Percentiles rank a stretch among this genome's conserved stretches.
Evolutionary conservation across 306 rosid genomes (phyloP).

Genomic region (Spatholobus suberectus): DNA sequence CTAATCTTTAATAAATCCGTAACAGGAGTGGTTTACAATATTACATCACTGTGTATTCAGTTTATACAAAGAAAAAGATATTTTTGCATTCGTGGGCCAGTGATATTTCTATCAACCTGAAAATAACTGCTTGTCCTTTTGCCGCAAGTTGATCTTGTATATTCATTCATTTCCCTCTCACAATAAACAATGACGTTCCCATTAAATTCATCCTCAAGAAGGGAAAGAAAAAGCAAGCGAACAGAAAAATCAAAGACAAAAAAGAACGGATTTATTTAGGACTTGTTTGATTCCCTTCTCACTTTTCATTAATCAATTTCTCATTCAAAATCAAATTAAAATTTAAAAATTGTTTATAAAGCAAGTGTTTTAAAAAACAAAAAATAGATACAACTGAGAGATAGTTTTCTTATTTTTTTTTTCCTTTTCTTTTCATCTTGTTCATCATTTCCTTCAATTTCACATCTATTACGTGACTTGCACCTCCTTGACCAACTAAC

Average conservation of each 20-base stretch:
- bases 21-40: not conserved
- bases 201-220: not conserved
- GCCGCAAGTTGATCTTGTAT: not conserved
- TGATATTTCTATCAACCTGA: not conserved
- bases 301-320: no score
- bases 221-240: not conserved
- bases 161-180: not conserved
- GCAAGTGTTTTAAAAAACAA: no score
- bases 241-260: not conserved
- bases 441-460: not conserved
- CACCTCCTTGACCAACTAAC: not conserved
- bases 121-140: not conserved
- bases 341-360: not conserved
- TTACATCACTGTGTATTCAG: not conserved
- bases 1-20: not conserved
- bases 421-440: no score
- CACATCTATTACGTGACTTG: not conserved
- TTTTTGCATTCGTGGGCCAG: constrained; percentile 8
- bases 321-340: not conserved
- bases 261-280: not conserved
- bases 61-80: not conserved
- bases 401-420: no score
- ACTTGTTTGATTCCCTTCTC: not conserved
- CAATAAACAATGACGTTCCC: not conserved
- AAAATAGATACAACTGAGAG: not conserved